phyloP scores from a whole-genome alignment of 164 flowering plant genomes.

The Nymphaea colorata region DNA sequence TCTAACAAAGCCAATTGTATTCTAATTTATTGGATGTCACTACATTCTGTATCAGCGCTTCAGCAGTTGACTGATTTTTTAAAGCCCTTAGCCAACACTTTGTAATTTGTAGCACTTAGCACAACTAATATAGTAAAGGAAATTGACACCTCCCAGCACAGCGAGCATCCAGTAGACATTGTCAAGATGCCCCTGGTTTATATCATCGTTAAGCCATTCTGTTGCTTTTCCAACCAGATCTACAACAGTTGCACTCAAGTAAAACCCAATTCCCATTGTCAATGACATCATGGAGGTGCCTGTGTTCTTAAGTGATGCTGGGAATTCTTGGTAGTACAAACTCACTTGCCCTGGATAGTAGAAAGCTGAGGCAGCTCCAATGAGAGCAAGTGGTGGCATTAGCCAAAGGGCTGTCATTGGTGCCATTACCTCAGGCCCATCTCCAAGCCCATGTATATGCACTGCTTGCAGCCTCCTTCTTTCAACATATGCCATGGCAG shows the following conservation, averaged over 20 bases:
- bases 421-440: conserved; percentile 8
- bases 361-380: conserved; percentile 44
- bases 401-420: conserved; percentile 35
- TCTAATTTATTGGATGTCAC: too few species aligned
- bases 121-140: conserved; percentile 23
- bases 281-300: conserved; percentile 20
- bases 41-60: too few species aligned
- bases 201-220: conserved; percentile 43
- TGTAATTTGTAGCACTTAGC: conserved; percentile 2
- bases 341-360: conserved; percentile 49
- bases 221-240: conserved; percentile 27
- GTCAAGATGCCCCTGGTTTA: conserved; percentile 47
- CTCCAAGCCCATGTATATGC: conserved; percentile 10
- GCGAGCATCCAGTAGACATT: conserved; percentile 30
- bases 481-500: conserved; percentile 37
- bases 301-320: conserved; percentile 19
- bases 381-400: conserved; percentile 16
- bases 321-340: conserved; percentile 44
- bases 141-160: conserved; percentile 21
- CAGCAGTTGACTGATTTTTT: too few species aligned
- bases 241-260: conserved; percentile 36
- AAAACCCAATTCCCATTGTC: conserved; percentile 28
- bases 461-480: conserved; percentile 23
- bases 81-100: not conserved
- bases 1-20: too few species aligned